Conservation (phyloP, 345 rosid species). For the Carallia brachiata region DNA sequence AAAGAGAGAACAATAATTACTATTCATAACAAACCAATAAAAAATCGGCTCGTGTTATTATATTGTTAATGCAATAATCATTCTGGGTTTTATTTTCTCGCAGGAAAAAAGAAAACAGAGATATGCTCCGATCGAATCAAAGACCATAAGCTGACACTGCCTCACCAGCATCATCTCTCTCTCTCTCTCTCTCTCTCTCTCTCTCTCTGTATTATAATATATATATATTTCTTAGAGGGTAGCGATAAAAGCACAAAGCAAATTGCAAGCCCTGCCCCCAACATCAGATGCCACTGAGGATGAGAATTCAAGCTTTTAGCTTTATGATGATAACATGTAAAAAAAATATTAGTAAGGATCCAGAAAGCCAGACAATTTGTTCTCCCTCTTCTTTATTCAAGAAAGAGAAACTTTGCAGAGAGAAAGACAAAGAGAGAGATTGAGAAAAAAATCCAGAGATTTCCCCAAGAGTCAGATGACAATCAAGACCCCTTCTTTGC, state of each 20-base stretch:
- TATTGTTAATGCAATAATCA: neutral
- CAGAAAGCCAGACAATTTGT: neutral
- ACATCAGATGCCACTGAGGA: neutral
- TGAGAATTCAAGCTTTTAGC: neutral
- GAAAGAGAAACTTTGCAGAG: no score
- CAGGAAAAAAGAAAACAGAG: neutral
- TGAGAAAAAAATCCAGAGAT: neutral
- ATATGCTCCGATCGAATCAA: no score
- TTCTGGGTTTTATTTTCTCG: neutral
- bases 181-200: no score
- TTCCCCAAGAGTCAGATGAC: constrained; percentile 11
- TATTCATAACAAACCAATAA: no score
- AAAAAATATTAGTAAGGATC: neutral
- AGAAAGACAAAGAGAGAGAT: neutral
- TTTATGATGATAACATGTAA: neutral
- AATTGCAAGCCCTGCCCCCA: no score
- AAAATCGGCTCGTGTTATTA: neutral
- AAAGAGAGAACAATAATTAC: no score
- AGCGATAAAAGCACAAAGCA: no score
- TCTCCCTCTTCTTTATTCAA: neutral
- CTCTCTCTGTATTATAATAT: no score
- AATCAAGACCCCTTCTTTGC: constrained; percentile 15
- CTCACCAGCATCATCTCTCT: no score
- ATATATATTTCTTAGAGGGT: no score
- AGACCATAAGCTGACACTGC: no score